phyloP scores from a whole-genome alignment of 192 early-diverging fungal genomes.

The Spizellomyces punctatus region DNA sequence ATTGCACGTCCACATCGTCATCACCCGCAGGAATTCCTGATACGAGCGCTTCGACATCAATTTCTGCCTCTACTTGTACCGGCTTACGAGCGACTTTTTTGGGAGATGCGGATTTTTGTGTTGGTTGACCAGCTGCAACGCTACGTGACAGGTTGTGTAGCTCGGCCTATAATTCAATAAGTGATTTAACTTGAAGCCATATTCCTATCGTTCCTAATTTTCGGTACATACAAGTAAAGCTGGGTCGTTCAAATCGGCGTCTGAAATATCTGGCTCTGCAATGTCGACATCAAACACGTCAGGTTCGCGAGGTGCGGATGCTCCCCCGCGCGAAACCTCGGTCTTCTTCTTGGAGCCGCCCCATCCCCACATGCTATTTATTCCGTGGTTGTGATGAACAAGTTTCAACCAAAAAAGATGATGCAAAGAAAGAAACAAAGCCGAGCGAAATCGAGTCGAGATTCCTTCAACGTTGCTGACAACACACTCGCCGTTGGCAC shows the following conservation, averaged over 20 bases:
- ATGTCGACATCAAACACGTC: slow-evolving; percentile 2
- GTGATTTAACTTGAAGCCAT: slow-evolving; percentile 2
- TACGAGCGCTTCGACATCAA: background rate
- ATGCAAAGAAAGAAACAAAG: too few relatives aligned
- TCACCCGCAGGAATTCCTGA: slow-evolving; percentile 6
- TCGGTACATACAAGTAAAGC: slow-evolving; percentile 26
- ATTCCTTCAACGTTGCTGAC: too few relatives aligned
- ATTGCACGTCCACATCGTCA: slow-evolving; percentile 61
- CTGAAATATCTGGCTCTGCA: slow-evolving; percentile 8
- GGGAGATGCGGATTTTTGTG: background rate
- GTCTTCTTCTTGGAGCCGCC: too few relatives aligned
- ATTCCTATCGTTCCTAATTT: background rate
- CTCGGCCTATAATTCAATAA: background rate
- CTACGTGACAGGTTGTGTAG: background rate
- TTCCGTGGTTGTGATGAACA: too few relatives aligned
- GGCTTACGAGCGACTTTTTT: background rate
- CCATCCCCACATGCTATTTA: too few relatives aligned
- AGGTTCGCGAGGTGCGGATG: background rate
- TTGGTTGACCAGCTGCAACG: background rate
- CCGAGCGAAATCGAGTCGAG: too few relatives aligned
- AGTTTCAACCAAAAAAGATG: too few relatives aligned
- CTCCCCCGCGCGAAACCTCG: too few relatives aligned
- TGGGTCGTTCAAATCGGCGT: slow-evolving; percentile 41
- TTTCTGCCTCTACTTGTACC: background rate
- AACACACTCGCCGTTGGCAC: too few relatives aligned